Base-by-base conservation (phyloP, 768 basidiomycete species). In the Naganishia vaughanmartiniae region DNA sequence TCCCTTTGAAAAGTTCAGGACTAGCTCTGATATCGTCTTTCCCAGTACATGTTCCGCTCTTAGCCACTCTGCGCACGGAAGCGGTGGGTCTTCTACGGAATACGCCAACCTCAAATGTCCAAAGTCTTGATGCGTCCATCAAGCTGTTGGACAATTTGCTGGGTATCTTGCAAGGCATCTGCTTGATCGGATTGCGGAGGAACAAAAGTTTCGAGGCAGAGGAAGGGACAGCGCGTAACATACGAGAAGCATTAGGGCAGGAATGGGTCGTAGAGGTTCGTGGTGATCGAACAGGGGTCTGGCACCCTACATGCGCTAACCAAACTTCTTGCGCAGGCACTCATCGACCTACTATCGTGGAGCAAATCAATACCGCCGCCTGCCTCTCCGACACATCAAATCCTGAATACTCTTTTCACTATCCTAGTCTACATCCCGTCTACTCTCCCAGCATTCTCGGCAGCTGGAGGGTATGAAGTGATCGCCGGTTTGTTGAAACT, bases 121-220 rank as follows among this genome's bases (percentile, higher is more conserved):
- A 24, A 30, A 30, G 21, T 15, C 24, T n/a, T 7, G 42, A 45
- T 17, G 15, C 15, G 28, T 11, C 39, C 11, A 15, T 63, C 36
- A 45, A 12, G 21, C 12, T 39, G 1, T 45, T 63, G 42, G 60
- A 63, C 9, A 17, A 30, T 42, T 30, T 63, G 60, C 24, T 63
- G 36, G 46, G 26, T 45, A 24, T 63, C 6, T 30, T 63, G 42
- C 60, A 63, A 28, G 60, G 60, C 14, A 63, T 63, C 19, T n/a
- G 21, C 12, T 26, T 63, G 39, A 42, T 30, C 2, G 60, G 76
- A 69, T 67, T 69, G 4, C 65, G 76, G 48, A 55, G 76, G 28
- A 76, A 77, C 71, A 78, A 77, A 53, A 78, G 77, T 0, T 68
- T 79, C 53, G 77, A 79, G 54, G 76, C 78, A 14, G 78, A 79